Percentiles rank a stretch among this genome's conserved stretches.
phyloP scores from a whole-genome alignment of 208 protist species.

The Trypanosoma brucei region DNA sequence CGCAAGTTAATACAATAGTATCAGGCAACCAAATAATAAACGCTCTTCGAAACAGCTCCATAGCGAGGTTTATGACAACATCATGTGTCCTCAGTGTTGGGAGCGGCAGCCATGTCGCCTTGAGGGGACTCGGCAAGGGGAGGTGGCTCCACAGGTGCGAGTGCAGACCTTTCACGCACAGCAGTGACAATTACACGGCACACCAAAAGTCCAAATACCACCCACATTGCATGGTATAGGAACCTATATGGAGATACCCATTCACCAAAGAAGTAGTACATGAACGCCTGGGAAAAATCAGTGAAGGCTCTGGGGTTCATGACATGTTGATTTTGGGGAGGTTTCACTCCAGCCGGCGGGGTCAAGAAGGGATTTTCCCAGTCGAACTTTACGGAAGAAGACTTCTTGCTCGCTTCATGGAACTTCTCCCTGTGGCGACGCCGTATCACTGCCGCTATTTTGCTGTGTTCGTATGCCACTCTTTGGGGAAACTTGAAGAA shows the following conservation, averaged over 20 bases:
- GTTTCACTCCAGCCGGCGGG: slow-evolving; percentile 23
- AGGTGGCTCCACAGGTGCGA: too few relatives aligned
- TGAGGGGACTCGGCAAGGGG: too few relatives aligned
- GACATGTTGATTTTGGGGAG: slow-evolving; percentile 29
- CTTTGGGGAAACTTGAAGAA: slow-evolving; percentile 20
- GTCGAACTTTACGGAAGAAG: slow-evolving; percentile 23
- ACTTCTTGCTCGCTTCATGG: neutral
- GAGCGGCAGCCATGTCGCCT: too few relatives aligned
- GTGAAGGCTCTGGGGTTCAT: slow-evolving; percentile 64
- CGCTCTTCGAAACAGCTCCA: too few relatives aligned
- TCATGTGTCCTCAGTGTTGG: too few relatives aligned
- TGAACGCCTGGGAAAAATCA: slow-evolving; percentile 27
- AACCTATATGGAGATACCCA: slow-evolving; percentile 13
- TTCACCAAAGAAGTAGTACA: slow-evolving; percentile 30
- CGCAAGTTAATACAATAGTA: too few relatives aligned
- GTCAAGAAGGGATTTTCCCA: slow-evolving; percentile 43
- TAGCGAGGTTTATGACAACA: too few relatives aligned
- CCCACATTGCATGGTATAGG: slow-evolving; percentile 3
- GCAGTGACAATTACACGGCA: neutral
- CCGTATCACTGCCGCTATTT: slow-evolving; percentile 26
- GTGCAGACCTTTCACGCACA: neutral
- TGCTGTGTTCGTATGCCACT: slow-evolving; percentile 23
- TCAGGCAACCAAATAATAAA: too few relatives aligned
- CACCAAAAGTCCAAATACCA: neutral
- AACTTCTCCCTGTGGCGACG: slow-evolving; percentile 6